Percentiles rank a stretch among this genome's conserved stretches.
Evolutionary conservation across 176 grass and related monocot species (phyloP).

Genomic region (Saccharum spontaneum): DNA sequence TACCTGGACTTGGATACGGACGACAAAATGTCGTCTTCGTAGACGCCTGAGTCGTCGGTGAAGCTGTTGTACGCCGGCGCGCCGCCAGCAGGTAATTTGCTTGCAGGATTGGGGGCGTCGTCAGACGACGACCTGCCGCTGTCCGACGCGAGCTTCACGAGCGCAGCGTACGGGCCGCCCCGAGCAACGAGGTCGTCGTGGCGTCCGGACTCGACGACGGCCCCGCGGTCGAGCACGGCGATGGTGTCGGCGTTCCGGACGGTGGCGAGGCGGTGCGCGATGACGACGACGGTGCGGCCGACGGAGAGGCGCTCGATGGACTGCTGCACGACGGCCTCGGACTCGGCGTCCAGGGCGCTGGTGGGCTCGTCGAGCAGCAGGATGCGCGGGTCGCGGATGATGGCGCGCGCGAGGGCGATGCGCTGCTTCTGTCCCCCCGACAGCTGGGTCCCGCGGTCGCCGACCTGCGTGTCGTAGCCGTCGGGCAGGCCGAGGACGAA

Average conservation of each 20-base stretch:
- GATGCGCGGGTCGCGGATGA: conserved; percentile 57
- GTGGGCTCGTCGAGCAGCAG: conserved; percentile 80
- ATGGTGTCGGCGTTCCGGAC: conserved; percentile 60
- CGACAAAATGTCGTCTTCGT: conserved; percentile 1
- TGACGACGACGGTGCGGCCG: conserved; percentile 56
- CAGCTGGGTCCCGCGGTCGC: conserved; percentile 61
- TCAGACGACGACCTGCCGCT: not conserved
- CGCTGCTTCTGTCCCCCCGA: conserved; percentile 80
- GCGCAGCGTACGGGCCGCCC: conserved; percentile 34
- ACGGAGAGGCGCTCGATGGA: conserved; percentile 52
- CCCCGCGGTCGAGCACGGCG: conserved; percentile 50
- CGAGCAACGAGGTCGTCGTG: conserved; percentile 49
- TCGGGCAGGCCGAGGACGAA: conserved; percentile 57
- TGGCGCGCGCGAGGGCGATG: conserved; percentile 60
- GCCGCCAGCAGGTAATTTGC: not conserved
- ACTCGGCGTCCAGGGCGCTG: conserved; percentile 66
- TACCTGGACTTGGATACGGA: conserved; percentile 32
- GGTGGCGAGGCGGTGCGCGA: conserved; percentile 65
- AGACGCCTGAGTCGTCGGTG: not conserved
- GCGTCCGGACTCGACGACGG: conserved; percentile 53
- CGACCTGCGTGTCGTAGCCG: conserved; percentile 77
- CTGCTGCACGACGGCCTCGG: conserved; percentile 65
- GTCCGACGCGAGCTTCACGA: conserved; percentile 46
- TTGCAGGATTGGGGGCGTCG: not conserved
- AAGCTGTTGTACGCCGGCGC: conserved; percentile 22